These are phyloP conservation scores for Madurella fahalii DNA, from an alignment of 2,329 filamentous ascomycete genomes.

Conservation along the genomic window DNA sequence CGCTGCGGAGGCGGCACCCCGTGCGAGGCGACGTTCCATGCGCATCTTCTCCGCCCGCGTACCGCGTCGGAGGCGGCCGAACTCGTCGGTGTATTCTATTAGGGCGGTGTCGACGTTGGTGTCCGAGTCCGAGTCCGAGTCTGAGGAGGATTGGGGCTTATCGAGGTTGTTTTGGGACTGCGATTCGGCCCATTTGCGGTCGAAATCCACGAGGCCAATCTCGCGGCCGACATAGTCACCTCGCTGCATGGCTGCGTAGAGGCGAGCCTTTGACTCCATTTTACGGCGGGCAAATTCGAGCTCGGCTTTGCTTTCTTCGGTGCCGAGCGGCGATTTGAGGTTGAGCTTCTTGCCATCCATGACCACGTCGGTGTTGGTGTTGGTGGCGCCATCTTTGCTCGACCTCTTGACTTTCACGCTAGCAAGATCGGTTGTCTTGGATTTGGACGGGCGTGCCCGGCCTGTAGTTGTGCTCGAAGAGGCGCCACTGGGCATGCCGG, in stretches of 20 bases:
- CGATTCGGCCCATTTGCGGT: slow-evolving; percentile 85
- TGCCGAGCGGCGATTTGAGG: slow-evolving; percentile 50
- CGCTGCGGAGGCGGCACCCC: slow-evolving; percentile 48
- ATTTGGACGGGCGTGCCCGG: slow-evolving; percentile 50
- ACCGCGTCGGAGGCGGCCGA: slow-evolving; percentile 73
- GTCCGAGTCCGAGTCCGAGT: slow-evolving; percentile 35
- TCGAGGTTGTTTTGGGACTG: slow-evolving; percentile 41
- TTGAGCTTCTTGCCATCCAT: slow-evolving; percentile 36
- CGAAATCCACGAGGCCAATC: slow-evolving; percentile 82
- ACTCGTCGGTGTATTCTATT: slow-evolving; percentile 90
- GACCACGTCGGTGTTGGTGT: slow-evolving; percentile 43
- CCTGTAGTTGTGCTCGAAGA: slow-evolving; percentile 39
- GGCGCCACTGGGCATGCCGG: slow-evolving; percentile 40
- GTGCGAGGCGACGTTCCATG: slow-evolving; percentile 55
- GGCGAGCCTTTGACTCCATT: slow-evolving; percentile 84
- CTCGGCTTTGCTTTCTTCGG: slow-evolving; percentile 62
- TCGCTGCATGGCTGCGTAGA: slow-evolving; percentile 86
- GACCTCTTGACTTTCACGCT: slow-evolving; percentile 39
- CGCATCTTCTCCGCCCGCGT: slow-evolving; percentile 65
- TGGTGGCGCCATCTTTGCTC: slow-evolving; percentile 33
- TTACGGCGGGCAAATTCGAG: slow-evolving; percentile 69
- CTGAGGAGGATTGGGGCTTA: slow-evolving; percentile 30
- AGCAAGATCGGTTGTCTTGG: slow-evolving; percentile 65
- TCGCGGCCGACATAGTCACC: slow-evolving; percentile 74
- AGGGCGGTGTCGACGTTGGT: slow-evolving; percentile 51